These are phyloP conservation scores for Crithidia sp. DNA, from an alignment of 208 protist genomes.

Conservation along the genomic window DNA sequence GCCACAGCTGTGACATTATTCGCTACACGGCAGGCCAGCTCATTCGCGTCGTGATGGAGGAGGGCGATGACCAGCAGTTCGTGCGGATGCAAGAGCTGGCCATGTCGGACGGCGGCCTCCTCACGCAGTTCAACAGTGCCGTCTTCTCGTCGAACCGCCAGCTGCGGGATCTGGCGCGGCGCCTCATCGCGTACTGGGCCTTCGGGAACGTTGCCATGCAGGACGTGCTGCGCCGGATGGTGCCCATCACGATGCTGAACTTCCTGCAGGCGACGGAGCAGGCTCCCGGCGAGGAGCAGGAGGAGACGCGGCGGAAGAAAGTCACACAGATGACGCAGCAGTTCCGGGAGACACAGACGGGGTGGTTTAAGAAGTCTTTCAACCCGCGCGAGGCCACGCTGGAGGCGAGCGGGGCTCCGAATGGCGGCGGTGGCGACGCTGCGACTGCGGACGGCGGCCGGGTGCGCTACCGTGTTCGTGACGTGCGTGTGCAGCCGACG, in stretches of 20 bases:
- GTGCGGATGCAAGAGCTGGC: slow-evolving; percentile 80
- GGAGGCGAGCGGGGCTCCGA: slow-evolving; percentile 14
- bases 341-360: slow-evolving; percentile 67
- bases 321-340: slow-evolving; percentile 63
- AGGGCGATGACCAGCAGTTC: slow-evolving; percentile 87
- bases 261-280: slow-evolving; percentile 85
- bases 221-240: slow-evolving; percentile 87
- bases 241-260: slow-evolving; percentile 83
- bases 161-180: slow-evolving; percentile 81
- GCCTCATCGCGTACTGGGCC: slow-evolving; percentile 89
- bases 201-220: slow-evolving; percentile 75
- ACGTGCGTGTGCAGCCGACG: slow-evolving; percentile 61
- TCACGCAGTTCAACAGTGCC: slow-evolving; percentile 88
- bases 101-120: slow-evolving; percentile 84
- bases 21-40: slow-evolving; percentile 88
- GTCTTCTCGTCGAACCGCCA: slow-evolving; percentile 69
- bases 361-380: slow-evolving; percentile 86
- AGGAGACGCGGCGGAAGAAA: slow-evolving; percentile 47
- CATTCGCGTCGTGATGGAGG: slow-evolving; percentile 90
- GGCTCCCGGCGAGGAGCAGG: slow-evolving; percentile 58
- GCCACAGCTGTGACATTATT: slow-evolving; percentile 81
- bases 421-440: not conserved
- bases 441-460: slow-evolving; percentile 22
- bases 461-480: slow-evolving; percentile 41
- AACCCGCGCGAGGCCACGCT: slow-evolving; percentile 48